Conservation (phyloP, 192 early-diverging fungal genomes). For the Podila verticillata region DNA sequence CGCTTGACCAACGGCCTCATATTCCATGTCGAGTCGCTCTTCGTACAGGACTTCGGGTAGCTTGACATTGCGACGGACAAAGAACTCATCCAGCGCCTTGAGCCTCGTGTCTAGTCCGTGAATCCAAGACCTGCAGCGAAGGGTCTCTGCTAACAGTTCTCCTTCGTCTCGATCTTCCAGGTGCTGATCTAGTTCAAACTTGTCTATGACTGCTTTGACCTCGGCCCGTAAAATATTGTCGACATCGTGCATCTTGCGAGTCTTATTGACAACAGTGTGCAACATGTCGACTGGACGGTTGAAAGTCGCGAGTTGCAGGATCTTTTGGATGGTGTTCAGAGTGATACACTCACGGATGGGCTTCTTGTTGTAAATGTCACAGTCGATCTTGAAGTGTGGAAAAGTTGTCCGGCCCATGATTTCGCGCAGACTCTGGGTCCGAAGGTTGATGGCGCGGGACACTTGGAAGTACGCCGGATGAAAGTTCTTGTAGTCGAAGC, state of each 20-base stretch:
- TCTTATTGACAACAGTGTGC: background rate
- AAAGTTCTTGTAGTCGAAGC: conserved; percentile 4
- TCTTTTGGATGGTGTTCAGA: conserved; percentile 8
- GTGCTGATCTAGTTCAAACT: background rate
- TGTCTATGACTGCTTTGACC: background rate
- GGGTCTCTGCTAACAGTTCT: too few relatives aligned
- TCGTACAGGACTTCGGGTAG: background rate
- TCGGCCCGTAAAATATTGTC: conserved; percentile 4
- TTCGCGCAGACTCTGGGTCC: background rate
- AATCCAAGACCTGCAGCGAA: too few relatives aligned
- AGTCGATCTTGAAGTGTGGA: conserved; percentile 10
- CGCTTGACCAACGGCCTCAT: background rate
- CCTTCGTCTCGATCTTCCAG: background rate
- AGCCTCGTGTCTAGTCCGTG: too few relatives aligned
- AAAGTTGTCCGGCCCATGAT: conserved; percentile 5
- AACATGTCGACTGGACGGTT: conserved; percentile 8
- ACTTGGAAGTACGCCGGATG: background rate
- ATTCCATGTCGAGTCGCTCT: background rate
- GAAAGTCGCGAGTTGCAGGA: background rate
- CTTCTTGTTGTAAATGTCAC: background rate
- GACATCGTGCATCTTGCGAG: conserved; percentile 6
- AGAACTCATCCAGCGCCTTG: too few relatives aligned
- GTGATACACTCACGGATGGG: conserved; percentile 20
- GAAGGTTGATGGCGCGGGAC: background rate
- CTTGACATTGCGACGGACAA: too few relatives aligned